A percentile compares a stretch with the other conserved stretches of the same genome.
phyloP scores from a whole-genome alignment of 139 green algal genomes.

The Spirogloea muscicola region DNA sequence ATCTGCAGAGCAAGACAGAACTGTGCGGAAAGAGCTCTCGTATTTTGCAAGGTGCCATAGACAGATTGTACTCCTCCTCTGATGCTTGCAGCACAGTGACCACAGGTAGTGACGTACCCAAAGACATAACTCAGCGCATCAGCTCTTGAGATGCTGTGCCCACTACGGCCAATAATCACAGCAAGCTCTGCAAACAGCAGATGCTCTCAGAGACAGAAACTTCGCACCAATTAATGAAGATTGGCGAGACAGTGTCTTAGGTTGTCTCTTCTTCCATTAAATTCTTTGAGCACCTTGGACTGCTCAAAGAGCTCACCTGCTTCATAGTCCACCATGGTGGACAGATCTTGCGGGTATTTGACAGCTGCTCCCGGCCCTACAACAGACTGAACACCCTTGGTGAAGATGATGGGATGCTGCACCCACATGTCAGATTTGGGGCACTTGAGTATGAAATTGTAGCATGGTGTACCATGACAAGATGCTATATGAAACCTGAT shows the following conservation, averaged over 20 bases:
- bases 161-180: constrained; percentile 43
- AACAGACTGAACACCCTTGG: constrained; percentile 27
- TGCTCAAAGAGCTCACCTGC: constrained; percentile 15
- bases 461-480: too few species aligned
- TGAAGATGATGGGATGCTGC: constrained; percentile 43
- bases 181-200: constrained; percentile 41
- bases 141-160: constrained; percentile 21
- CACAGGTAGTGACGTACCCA: too few species aligned
- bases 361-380: constrained; percentile 23
- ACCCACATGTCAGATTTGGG: too few species aligned
- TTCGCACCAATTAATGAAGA: not conserved
- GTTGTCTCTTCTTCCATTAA: not conserved
- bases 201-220: not conserved
- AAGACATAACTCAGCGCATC: constrained; percentile 47
- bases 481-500: too few species aligned
- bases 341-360: constrained; percentile 4
- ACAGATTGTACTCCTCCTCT: too few species aligned
- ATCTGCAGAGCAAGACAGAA: too few species aligned
- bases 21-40: too few species aligned
- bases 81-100: too few species aligned
- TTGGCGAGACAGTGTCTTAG: not conserved
- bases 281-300: not conserved
- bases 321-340: constrained; percentile 45
- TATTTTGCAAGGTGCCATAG: too few species aligned
- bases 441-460: too few species aligned